Evolutionary conservation across 305 asterid species (phyloP), one percentile per base, ranked within the genome.

Genomic region (Fraxinus floribunda): DNA sequence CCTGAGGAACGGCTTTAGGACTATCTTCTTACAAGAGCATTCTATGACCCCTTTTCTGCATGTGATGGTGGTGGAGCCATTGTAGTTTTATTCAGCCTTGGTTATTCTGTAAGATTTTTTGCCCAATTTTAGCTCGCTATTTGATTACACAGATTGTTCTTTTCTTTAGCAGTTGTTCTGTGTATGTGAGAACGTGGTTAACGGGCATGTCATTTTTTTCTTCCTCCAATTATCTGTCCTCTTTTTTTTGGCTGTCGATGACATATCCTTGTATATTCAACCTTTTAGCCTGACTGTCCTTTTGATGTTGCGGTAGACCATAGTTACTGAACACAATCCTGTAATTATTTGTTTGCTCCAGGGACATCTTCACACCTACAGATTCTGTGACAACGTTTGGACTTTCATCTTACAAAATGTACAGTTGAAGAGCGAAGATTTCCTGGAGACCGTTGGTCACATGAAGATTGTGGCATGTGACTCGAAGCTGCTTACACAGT

Each of bases 341-440:
- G 7, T 26, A 68, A 5, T 66, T 26, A 24, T 29, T 66, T 66
- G 6, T 26, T 68, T 11, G 38, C 79, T 79, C n/a, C 94, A 95
- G 98, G 99, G 98, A 80, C 99, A 96, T 94, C 98, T 96, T 57
- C 99, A 96, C 83, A 96, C 99, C 38, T 96, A 94, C 86, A 86
- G 98, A 82, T 96, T 94, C 97, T 94, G 98, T 79, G 99, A 94
- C 92, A 93, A 96, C 66, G 98, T 96, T n/a, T 96, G 99, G 99
- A 96, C 99, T 66, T 94, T 96, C 96, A 91, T 94, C 88, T 83
- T 96, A 75, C 98, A 96, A 93, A 87, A 93, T 88, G 98, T 94
- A 75, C 76, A 49, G 74, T 93, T 96, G 83, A 96, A 96, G 91
- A 90, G 90, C 18, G 98, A 96, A 62, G 98, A 93, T 82, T 89